phyloP scores from a whole-genome alignment of 2,329 filamentous ascomycete genomes.

The Colletotrichum australisinense region DNA sequence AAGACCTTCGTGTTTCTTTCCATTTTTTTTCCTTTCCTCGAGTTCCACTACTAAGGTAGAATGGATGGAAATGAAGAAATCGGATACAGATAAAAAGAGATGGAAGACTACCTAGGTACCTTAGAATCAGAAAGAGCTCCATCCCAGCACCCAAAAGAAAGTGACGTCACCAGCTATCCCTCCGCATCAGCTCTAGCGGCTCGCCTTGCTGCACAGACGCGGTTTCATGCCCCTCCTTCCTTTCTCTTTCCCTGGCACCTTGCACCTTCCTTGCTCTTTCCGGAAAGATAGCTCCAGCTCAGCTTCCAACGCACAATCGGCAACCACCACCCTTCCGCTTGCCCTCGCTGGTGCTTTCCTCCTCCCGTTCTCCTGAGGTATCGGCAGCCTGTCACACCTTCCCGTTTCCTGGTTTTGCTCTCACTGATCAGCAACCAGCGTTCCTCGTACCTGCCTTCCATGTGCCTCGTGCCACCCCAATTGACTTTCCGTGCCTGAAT shows the following conservation, averaged over 20 bases:
- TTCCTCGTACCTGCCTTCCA: neutral
- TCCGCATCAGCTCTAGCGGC: slow-evolving; percentile 10
- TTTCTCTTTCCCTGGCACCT: neutral
- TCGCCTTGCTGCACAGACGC: slow-evolving; percentile 15
- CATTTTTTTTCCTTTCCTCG: neutral
- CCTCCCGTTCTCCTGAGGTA: no score
- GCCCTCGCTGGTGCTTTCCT: neutral
- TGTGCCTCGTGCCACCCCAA: neutral
- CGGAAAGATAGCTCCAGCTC: neutral
- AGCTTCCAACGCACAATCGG: neutral
- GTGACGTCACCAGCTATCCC: slow-evolving; percentile 21
- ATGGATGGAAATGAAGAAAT: no score
- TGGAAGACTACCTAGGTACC: neutral
- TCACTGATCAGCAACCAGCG: neutral
- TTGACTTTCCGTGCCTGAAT: slow-evolving; percentile 32
- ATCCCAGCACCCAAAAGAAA: neutral
- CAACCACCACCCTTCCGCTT: neutral
- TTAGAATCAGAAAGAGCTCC: slow-evolving; percentile 21
- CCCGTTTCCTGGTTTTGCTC: neutral
- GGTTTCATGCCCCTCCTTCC: slow-evolving; percentile 28
- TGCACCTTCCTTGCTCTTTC: neutral
- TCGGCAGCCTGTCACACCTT: neutral
- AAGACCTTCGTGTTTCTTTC: neutral
- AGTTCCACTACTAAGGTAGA: no score
- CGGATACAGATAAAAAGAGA: no score